phyloP scores from a whole-genome alignment of 2,329 filamentous ascomycete genomes.

The Amphichorda felina region DNA sequence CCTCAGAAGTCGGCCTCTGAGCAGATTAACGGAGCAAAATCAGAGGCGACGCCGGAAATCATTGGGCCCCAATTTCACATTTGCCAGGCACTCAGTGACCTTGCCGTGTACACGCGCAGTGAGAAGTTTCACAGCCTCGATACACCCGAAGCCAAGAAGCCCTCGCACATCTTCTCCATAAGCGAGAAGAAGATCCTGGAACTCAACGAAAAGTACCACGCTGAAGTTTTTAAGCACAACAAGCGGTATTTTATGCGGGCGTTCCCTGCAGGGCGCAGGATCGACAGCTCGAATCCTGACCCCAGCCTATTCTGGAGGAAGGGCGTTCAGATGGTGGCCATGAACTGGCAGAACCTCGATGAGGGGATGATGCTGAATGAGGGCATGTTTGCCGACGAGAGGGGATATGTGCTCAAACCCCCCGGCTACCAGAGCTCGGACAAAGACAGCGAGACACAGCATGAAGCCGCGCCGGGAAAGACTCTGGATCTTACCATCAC shows the following conservation, averaged over 20 bases:
- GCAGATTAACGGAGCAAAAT: background rate
- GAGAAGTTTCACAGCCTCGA: slow-evolving; percentile 68
- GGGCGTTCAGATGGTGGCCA: slow-evolving; percentile 92
- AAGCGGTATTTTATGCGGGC: slow-evolving; percentile 80
- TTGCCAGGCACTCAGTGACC: slow-evolving; percentile 55
- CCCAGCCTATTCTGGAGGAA: slow-evolving; percentile 84
- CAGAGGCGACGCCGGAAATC: slow-evolving; percentile 5
- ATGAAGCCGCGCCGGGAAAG: slow-evolving; percentile 32
- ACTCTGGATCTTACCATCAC: slow-evolving; percentile 59
- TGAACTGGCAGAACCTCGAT: slow-evolving; percentile 96
- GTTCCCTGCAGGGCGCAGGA: slow-evolving; percentile 68
- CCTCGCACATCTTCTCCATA: slow-evolving; percentile 74
- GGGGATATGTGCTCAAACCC: slow-evolving; percentile 81
- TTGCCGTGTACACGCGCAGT: slow-evolving; percentile 80
- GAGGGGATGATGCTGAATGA: slow-evolving; percentile 94
- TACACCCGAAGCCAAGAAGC: slow-evolving; percentile 47
- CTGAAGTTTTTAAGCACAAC: slow-evolving; percentile 78
- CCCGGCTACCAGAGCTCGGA: slow-evolving; percentile 50
- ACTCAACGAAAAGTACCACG: slow-evolving; percentile 48
- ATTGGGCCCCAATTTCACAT: slow-evolving; percentile 43
- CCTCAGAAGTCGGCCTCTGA: background rate
- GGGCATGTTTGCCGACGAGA: slow-evolving; percentile 84
- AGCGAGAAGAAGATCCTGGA: slow-evolving; percentile 64
- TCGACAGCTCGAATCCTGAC: slow-evolving; percentile 90
- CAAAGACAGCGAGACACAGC: slow-evolving; percentile 25